These are phyloP conservation scores for Solanum appendiculatum DNA, from an alignment of 257 asterid genomes.

Conservation along the genomic window DNA sequence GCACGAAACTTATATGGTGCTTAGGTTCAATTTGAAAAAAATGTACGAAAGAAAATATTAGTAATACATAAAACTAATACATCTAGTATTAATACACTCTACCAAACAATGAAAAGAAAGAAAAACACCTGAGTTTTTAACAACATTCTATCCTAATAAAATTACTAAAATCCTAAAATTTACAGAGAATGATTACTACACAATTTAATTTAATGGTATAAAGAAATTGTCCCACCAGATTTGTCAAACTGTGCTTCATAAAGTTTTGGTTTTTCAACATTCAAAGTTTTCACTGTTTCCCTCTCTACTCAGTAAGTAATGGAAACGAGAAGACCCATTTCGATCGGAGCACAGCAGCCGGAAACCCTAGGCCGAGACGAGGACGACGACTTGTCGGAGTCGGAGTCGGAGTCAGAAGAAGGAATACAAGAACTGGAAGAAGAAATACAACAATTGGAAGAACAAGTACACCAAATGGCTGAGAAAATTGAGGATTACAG, in stretches of 20 bases:
- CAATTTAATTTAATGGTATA: neutral
- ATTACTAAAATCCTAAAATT: neutral
- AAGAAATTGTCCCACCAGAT: neutral
- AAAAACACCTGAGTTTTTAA: no score
- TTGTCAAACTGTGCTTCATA: neutral
- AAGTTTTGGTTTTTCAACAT: neutral
- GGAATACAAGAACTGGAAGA: neutral
- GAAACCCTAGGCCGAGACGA: neutral
- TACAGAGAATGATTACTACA: neutral
- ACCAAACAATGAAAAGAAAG: no score
- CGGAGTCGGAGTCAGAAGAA: neutral
- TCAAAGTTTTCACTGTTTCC: neutral
- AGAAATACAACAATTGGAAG: constrained; percentile 25
- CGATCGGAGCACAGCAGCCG: neutral
- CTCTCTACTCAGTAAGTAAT: neutral
- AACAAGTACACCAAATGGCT: constrained; percentile 46
- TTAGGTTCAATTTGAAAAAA: no score
- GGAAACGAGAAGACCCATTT: neutral
- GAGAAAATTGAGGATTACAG: constrained; percentile 40
- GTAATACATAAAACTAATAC: no score
- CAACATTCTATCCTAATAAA: neutral
- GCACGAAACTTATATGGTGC: no score
- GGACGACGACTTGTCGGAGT: neutral
- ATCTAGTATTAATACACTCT: neutral
- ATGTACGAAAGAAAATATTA: no score